Conservation (phyloP, 345 rosid species). For the Gossypium raimondii region DNA sequence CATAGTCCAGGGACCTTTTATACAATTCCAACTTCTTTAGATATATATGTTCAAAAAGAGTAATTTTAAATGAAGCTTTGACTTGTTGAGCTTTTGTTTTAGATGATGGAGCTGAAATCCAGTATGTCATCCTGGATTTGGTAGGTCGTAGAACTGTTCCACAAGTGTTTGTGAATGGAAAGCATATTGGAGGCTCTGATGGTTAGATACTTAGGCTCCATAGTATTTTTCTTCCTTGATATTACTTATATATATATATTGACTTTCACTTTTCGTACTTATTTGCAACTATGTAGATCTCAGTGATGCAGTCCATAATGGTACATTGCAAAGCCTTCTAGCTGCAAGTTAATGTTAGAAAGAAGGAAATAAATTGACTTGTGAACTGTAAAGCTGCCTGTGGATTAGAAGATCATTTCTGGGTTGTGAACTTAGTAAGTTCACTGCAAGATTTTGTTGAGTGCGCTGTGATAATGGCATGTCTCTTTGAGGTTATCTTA, state of each 20-base stretch:
- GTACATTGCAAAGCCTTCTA: conserved; percentile 52
- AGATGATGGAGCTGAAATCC: conserved; percentile 78
- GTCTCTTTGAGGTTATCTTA: background rate
- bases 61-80: background rate
- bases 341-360: conserved; percentile 21
- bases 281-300: conserved; percentile 42
- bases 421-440: conserved; percentile 1
- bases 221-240: background rate
- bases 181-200: conserved; percentile 89
- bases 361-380: background rate
- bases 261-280: conserved; percentile 1
- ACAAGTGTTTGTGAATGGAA: conserved; percentile 81
- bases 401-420: background rate
- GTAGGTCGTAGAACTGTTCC: conserved; percentile 83
- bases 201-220: conserved; percentile 31
- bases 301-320: conserved; percentile 35
- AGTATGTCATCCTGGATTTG: conserved; percentile 61
- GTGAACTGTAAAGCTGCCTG: background rate
- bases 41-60: background rate
- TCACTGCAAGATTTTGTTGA: background rate
- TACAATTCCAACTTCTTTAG: too few species aligned
- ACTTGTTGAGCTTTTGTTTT: background rate
- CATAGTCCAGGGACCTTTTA: too few species aligned
- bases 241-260: background rate
- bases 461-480: background rate